Conservation (phyloP, 176 grass and related monocot species). For the Raddia distichophylla region DNA sequence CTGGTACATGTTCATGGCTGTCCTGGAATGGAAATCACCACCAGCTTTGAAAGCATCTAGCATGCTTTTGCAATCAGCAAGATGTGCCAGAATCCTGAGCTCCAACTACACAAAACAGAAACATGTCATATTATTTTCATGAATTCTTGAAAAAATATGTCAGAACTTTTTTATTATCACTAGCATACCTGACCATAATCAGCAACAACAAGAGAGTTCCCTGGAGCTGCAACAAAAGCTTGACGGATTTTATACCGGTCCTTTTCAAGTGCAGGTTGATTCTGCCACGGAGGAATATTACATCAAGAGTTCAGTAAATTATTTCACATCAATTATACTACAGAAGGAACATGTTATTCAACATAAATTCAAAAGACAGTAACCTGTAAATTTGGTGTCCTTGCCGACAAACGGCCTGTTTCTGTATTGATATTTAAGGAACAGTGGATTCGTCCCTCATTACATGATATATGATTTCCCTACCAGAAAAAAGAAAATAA, state of each 20-base stretch:
- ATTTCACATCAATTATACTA: constrained; percentile 25
- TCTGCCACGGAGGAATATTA: constrained; percentile 52
- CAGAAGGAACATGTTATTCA: neutral
- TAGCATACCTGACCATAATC: constrained; percentile 96
- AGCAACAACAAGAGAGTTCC: constrained; percentile 95
- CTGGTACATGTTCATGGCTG: constrained; percentile 94
- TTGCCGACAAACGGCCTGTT: constrained; percentile 92
- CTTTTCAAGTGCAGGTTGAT: constrained; percentile 95
- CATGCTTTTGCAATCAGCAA: constrained; percentile 90
- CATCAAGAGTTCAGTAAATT: constrained; percentile 37
- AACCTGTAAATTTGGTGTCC: constrained; percentile 96
- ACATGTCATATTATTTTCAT: constrained; percentile 10
- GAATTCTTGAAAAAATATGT: constrained; percentile 22
- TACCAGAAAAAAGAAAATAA: constrained; percentile 38
- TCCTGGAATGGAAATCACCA: constrained; percentile 97
- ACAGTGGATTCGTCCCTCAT: constrained; percentile 79
- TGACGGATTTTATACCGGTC: constrained; percentile 96
- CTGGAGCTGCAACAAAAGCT: constrained; percentile 88
- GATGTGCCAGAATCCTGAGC: constrained; percentile 95
- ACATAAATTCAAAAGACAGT: constrained; percentile 26
- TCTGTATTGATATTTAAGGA: constrained; percentile 98
- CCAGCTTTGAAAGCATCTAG: constrained; percentile 91
- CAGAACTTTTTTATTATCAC: neutral
- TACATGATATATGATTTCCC: constrained; percentile 90
- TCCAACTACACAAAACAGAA: constrained; percentile 67